A percentile compares a stretch with the other conserved stretches of the same genome.
Evolutionary conservation across 371 early-diverging fungal genomes (phyloP).

Genomic region (Fennellomyces sp.): DNA sequence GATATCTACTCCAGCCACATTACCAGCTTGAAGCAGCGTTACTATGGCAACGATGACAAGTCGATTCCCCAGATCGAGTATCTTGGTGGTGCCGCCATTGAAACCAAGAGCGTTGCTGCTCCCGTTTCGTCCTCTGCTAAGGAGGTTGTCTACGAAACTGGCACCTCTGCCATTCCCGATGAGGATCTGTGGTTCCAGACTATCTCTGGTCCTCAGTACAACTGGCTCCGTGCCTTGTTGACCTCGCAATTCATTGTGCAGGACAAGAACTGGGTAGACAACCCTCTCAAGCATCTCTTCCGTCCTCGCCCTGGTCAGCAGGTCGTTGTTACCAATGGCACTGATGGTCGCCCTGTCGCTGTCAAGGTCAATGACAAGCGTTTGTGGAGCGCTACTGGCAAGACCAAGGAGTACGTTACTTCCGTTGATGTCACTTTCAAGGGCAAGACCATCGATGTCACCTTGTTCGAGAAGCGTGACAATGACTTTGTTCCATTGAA

Average conservation of each 20-base stretch:
- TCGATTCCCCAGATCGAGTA: slow-evolving; percentile 85
- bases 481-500: slow-evolving; percentile 70
- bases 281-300: slow-evolving; percentile 80
- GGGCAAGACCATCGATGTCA: slow-evolving; percentile 70
- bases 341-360: slow-evolving; percentile 41
- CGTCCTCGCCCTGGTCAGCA: slow-evolving; percentile 84
- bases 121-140: slow-evolving; percentile 29
- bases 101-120: slow-evolving; percentile 13
- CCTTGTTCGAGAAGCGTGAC: slow-evolving; percentile 74
- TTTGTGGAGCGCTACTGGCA: slow-evolving; percentile 62
- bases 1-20: slow-evolving; percentile 88
- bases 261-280: slow-evolving; percentile 74
- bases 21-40: slow-evolving; percentile 72
- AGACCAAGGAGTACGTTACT: slow-evolving; percentile 56
- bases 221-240: slow-evolving; percentile 90
- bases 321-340: slow-evolving; percentile 65
- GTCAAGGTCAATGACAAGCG: slow-evolving; percentile 68
- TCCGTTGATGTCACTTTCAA: slow-evolving; percentile 66
- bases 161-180: slow-evolving; percentile 67
- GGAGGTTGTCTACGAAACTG: slow-evolving; percentile 60
- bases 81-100: slow-evolving; percentile 68
- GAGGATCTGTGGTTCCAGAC: slow-evolving; percentile 74
- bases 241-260: slow-evolving; percentile 84
- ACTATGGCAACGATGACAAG: slow-evolving; percentile 69
- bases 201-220: slow-evolving; percentile 71